phyloP scores from a whole-genome alignment of 306 rosid species.

The Fragaria ananassa region DNA sequence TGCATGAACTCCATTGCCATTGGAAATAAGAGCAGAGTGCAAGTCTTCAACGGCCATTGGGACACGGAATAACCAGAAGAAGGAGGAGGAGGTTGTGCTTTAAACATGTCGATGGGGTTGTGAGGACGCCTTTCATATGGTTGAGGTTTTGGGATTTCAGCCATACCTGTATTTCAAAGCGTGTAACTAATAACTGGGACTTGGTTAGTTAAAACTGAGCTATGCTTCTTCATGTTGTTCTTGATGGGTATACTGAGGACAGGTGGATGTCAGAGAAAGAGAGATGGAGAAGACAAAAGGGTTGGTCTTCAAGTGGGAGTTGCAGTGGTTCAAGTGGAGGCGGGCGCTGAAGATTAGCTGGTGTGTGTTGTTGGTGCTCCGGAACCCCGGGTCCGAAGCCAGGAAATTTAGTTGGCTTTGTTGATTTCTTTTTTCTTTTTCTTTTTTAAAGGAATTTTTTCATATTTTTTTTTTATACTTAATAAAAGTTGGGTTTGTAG shows the following conservation, averaged over 20 bases:
- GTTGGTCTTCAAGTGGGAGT: not conserved
- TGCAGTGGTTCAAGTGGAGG: not conserved
- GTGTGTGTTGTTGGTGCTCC: not conserved
- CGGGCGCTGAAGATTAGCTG: not conserved
- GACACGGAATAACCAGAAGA: not conserved
- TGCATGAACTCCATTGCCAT: not conserved
- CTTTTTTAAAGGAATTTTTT: too few relatives aligned
- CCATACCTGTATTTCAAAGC: conserved; percentile 6
- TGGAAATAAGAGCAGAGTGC: conserved; percentile 5
- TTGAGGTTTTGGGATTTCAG: not conserved
- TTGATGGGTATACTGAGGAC: not conserved
- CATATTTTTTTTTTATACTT: too few relatives aligned
- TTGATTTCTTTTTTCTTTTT: too few relatives aligned
- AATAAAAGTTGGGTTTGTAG: too few relatives aligned
- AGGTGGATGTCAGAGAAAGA: not conserved
- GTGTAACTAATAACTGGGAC: not conserved
- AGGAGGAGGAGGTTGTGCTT: not conserved
- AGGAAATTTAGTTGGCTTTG: not conserved
- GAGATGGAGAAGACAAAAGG: not conserved
- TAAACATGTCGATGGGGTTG: not conserved
- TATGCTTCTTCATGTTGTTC: not conserved
- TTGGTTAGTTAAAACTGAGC: not conserved
- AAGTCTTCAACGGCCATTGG: conserved; percentile 3
- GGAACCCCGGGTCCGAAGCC: not conserved
- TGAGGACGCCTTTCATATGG: not conserved